These are phyloP conservation scores for Hansenula lynferdii DNA, from an alignment of 1,139 yeast genomes.

Conservation along the genomic window DNA sequence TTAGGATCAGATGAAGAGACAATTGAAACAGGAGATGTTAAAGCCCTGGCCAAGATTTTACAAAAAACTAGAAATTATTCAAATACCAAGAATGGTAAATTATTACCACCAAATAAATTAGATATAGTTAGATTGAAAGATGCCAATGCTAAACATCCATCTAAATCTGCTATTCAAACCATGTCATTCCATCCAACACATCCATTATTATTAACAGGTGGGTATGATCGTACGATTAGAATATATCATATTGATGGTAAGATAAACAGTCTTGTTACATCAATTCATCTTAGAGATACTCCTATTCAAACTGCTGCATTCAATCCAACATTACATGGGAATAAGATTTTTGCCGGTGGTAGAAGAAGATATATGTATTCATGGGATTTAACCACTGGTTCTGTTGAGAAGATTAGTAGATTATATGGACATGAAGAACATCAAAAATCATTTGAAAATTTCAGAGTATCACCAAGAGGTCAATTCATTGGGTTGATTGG, in stretches of 20 bases:
- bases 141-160: constrained; percentile 66
- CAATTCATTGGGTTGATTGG: constrained; percentile 74
- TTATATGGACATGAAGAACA: constrained; percentile 87
- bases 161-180: constrained; percentile 79
- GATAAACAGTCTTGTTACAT: constrained; percentile 72
- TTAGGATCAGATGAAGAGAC: constrained; percentile 29
- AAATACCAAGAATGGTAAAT: constrained; percentile 42
- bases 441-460: constrained; percentile 85
- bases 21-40: constrained; percentile 41
- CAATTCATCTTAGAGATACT: constrained; percentile 70
- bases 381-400: constrained; percentile 80
- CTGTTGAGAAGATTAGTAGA: constrained; percentile 78
- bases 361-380: constrained; percentile 88
- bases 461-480: constrained; percentile 69
- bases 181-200: constrained; percentile 81
- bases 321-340: constrained; percentile 42
- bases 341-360: constrained; percentile 78
- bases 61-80: constrained; percentile 54
- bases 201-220: constrained; percentile 84
- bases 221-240: constrained; percentile 85
- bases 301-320: constrained; percentile 79
- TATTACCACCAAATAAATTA: constrained; percentile 66
- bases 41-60: constrained; percentile 56
- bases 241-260: constrained; percentile 93
- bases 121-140: constrained; percentile 80